A percentile compares a stretch with the other conserved stretches of the same genome.
phyloP scores from a whole-genome alignment of 139 green algal species.

The Nannochloris sp. region DNA sequence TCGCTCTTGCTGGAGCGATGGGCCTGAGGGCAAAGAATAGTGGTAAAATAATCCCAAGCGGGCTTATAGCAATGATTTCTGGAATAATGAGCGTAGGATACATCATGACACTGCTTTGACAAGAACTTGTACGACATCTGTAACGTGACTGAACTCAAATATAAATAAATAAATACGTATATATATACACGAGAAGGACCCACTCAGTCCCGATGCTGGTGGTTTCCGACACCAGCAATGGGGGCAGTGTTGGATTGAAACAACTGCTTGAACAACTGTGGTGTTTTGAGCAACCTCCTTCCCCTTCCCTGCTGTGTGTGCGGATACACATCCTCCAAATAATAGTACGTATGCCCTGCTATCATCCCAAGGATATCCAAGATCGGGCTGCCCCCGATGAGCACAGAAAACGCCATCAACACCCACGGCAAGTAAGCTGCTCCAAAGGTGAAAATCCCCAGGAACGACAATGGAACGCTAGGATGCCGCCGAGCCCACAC shows the following conservation, averaged over 20 bases:
- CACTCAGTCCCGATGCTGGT: too few relatives aligned
- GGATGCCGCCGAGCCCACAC: constrained; percentile 92
- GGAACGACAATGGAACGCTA: constrained; percentile 88
- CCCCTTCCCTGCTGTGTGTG: constrained; percentile 27
- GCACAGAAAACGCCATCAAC: constrained; percentile 84
- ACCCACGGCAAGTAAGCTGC: constrained; percentile 98
- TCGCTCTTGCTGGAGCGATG: constrained; percentile 15
- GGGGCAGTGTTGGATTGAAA: background rate
- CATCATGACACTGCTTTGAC: background rate
- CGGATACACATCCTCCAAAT: constrained; percentile 96
- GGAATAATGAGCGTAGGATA: constrained; percentile 17
- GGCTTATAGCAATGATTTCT: constrained; percentile 13
- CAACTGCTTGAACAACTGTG: background rate
- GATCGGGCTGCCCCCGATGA: constrained; percentile 77
- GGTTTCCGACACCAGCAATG: background rate
- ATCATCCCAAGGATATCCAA: constrained; percentile 92
- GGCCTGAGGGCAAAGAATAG: constrained; percentile 16
- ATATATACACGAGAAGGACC: too few relatives aligned
- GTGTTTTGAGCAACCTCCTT: constrained; percentile 12
- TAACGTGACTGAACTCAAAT: too few relatives aligned
- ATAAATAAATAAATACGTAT: too few relatives aligned
- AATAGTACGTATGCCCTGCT: constrained; percentile 93
- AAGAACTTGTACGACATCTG: background rate
- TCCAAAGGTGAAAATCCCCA: constrained; percentile 98
- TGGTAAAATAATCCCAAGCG: constrained; percentile 20